phyloP scores from a whole-genome alignment of 116 monocot species.

The Dioscorea cayenensis region DNA sequence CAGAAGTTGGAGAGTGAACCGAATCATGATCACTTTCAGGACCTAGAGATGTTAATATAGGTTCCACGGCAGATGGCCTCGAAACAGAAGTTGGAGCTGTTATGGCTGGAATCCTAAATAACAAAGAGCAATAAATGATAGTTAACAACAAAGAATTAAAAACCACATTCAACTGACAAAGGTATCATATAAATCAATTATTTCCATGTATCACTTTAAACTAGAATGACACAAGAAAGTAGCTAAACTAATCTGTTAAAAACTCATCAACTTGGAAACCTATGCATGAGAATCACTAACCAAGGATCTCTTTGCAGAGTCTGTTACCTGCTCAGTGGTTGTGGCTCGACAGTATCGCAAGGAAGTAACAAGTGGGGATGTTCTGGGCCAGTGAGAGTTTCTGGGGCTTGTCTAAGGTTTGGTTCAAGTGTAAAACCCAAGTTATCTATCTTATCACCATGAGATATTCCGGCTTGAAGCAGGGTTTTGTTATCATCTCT shows the following conservation, averaged over 20 bases:
- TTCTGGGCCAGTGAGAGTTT: conserved; percentile 8
- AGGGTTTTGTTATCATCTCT: conserved; percentile 50
- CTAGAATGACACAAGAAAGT: no score
- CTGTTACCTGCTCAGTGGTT: conserved; percentile 17
- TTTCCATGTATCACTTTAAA: no score
- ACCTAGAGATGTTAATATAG: not conserved
- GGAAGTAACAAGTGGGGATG: conserved; percentile 10
- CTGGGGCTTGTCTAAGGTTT: conserved; percentile 9
- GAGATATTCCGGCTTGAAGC: conserved; percentile 38
- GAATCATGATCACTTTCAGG: conserved; percentile 32
- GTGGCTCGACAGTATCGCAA: conserved; percentile 7
- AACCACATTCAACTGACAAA: no score
- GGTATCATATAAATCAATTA: no score
- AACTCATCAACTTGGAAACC: not conserved
- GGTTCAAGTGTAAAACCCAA: conserved; percentile 42
- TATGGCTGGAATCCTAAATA: conserved; percentile 18
- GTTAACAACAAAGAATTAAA: not conserved
- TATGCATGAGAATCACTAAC: not conserved
- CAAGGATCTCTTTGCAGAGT: not conserved
- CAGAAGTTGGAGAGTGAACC: conserved; percentile 10
- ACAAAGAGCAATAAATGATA: not conserved
- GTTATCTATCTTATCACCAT: conserved; percentile 19
- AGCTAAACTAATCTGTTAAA: not conserved
- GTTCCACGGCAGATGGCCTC: not conserved
- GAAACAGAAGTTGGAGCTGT: conserved; percentile 1